Evolutionary conservation across 2,329 filamentous ascomycete species (phyloP).

Genomic region (Ceratocystis variospora): DNA sequence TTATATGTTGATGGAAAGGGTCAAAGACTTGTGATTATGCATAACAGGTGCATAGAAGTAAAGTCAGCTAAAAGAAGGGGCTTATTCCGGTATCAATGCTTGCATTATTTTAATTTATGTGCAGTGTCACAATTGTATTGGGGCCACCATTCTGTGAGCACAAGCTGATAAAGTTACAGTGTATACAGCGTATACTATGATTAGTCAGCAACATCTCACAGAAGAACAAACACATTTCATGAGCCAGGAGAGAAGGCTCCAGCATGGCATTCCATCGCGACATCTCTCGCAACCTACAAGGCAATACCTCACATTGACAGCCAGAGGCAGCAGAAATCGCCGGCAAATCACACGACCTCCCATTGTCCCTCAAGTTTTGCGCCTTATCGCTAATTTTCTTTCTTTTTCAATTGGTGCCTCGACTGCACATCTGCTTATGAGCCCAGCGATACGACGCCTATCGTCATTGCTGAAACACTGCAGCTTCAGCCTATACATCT

Average conservation of each 20-base stretch:
- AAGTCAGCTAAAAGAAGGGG: neutral
- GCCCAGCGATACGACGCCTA: neutral
- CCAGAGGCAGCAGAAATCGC: neutral
- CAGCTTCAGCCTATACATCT: no score
- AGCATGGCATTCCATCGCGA: neutral
- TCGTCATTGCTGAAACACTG: no score
- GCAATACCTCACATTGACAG: neutral
- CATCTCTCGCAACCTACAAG: neutral
- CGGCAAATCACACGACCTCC: neutral
- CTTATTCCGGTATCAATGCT: neutral
- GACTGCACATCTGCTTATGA: neutral
- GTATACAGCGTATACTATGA: conserved; percentile 14
- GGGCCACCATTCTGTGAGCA: no score
- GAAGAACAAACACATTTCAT: neutral
- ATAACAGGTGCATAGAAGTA: neutral
- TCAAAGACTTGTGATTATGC: neutral
- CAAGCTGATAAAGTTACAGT: neutral
- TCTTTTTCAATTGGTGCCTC: neutral
- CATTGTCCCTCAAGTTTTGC: neutral
- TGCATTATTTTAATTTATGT: neutral
- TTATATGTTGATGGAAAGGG: neutral
- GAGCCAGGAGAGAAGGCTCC: neutral
- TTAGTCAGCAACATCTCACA: neutral
- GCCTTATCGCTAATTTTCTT: neutral
- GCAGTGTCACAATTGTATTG: neutral